Evolutionary conservation across 2,329 filamentous ascomycete genomes (phyloP), one percentile per base, ranked within the genome.

Genomic region (Raffaelea ambrosiae): DNA sequence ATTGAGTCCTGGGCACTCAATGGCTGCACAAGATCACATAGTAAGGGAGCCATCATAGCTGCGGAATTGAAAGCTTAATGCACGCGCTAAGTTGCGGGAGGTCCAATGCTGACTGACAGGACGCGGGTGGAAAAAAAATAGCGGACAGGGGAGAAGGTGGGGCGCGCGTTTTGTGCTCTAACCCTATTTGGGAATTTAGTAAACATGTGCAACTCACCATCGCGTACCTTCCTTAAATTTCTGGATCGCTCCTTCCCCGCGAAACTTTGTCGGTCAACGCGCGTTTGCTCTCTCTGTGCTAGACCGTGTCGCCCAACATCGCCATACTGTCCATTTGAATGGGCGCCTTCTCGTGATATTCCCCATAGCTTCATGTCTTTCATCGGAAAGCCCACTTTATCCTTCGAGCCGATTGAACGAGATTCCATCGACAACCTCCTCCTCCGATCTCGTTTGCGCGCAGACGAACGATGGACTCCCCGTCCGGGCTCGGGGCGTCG

Each of bases 401-500:
- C 9, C 9, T 9, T 16, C 31, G 9, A 33, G 16, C 9, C 31
- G 16, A 16, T 16, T 16, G 16, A 33, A 33, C 9, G 16, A 33
- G 9, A 33, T 9, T 9, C 31, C 31, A 16, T 33, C 16, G 31
- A n/a, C 31, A 33, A 16, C 31, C 31, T 33, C 14, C 19, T 22
- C 5, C 18, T n/a, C 19, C 16, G 20, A 21, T 26, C 43, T 38
- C 43, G 11, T 21, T 9, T 14, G 42, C 16, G 22, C 23, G 29
- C 19, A 38, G 48, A n/a, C n/a, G n/a, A n/a, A n/a, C 45, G 4
- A 48, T 51, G 49, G 40, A 49, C 3, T 46, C 51, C 16, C 48
- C 51, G 31, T 43, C 43, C 2, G 42, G 62, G 19, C 21, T n/a
- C 39, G 14, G 66, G 57, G 69, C 71, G 62, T 74, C 71, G 47